Evolutionary conservation across 257 asterid genomes (phyloP), one percentile per base, ranked within the genome.

Genomic region (Eustoma russellianum): DNA sequence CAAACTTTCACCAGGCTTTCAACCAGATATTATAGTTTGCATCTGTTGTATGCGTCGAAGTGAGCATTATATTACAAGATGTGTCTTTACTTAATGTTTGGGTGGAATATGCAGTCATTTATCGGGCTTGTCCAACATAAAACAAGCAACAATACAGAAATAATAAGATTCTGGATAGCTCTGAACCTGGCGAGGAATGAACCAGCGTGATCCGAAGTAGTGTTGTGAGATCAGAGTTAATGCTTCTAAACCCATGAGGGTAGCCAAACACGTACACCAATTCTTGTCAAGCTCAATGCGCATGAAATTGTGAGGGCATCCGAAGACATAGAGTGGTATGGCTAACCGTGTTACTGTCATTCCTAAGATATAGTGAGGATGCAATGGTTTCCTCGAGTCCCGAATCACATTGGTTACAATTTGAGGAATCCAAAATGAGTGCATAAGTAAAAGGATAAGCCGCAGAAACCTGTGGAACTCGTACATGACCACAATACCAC

Each of bases 351-450:
- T 92, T 56, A 79, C 24, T 19, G 93, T 77, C 80, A 92, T 92
- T 68, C 98, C 98, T 16, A 91, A 53, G 53, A 92, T 80, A 56
- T 85, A 92, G 71, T 87, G 95, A 70, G 95, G 97, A 69, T 92
- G 97, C 73, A 92, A 53, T 7, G 98, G 93, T 62, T 92, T 92
- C 66, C 97, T 92, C 54, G 85, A 85, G 79, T 92, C 97, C 10
- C 95, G 89, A 41, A 79, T 69, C 33, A 88, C 75, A 28, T 88
- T 92, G 41, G 80, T 81, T 61, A 77, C 62, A 70, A 92, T 81
- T 77, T 92, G 98, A 6, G 97, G 97, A 49, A 92, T 74, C 98
- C 98, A 92, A 65, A 84, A 88, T 17, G 98, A 85, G 78, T 92
- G 93, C 40, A 88, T 74, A 13, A 92, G 82, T 71, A 92, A 84